A percentile compares a stretch with the other conserved stretches of the same genome.
phyloP scores from a whole-genome alignment of 495 filamentous ascomycete genomes.

The Aspergillus haitiensis region DNA sequence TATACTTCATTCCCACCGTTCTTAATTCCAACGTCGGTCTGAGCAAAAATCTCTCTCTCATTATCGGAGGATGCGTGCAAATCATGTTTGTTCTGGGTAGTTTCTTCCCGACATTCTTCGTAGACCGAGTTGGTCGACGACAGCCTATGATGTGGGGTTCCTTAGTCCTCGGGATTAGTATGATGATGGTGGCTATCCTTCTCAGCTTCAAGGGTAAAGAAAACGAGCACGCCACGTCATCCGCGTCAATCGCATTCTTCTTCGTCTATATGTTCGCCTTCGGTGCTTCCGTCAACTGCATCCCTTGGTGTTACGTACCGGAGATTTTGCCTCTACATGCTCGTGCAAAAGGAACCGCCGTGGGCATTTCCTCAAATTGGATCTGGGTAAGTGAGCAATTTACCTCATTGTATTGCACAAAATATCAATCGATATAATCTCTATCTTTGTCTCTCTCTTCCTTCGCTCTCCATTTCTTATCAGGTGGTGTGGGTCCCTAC shows the following conservation, averaged over 20 bases:
- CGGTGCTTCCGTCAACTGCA: constrained; percentile 48
- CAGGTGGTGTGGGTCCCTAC: not conserved
- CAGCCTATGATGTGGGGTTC: constrained; percentile 59
- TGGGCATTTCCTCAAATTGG: constrained; percentile 45
- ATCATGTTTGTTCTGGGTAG: constrained; percentile 45
- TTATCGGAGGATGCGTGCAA: constrained; percentile 50
- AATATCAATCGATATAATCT: not conserved
- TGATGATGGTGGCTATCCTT: constrained; percentile 54
- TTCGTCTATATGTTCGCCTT: constrained; percentile 54
- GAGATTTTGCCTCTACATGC: constrained; percentile 48
- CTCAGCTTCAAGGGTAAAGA: constrained; percentile 37
- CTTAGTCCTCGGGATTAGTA: constrained; percentile 48
- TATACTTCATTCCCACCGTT: constrained; percentile 39
- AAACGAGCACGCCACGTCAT: constrained; percentile 38
- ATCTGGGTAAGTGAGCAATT: constrained; percentile 33
- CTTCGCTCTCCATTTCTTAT: not conserved
- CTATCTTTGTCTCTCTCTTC: not conserved
- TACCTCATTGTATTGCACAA: not conserved
- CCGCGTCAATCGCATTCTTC: constrained; percentile 43
- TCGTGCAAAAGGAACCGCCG: constrained; percentile 44
- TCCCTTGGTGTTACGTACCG: constrained; percentile 49
- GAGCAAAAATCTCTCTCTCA: constrained; percentile 45
- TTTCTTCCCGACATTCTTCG: constrained; percentile 44
- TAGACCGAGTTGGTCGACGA: constrained; percentile 57
- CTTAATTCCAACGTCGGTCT: constrained; percentile 52